Evolutionary conservation across 352 stramenopile genomes (phyloP), one percentile per base, ranked within the genome.

Genomic region (Phytopythium oedochilum): DNA sequence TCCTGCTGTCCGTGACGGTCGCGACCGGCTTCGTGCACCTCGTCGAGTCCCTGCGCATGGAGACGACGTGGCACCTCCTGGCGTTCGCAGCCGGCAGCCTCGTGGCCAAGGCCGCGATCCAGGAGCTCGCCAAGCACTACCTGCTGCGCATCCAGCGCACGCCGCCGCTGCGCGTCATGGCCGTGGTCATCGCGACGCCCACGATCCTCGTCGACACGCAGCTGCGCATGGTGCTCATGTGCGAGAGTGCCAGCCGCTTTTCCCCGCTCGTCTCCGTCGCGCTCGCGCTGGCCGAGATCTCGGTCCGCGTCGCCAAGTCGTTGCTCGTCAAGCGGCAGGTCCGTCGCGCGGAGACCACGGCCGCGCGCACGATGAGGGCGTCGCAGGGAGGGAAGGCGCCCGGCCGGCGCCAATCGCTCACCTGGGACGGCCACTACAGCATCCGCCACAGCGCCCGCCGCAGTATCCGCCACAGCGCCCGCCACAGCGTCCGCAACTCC

Each of bases 141-240:
- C 54, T 70, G 8, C 38, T 38, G 18, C 64, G 20, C 5, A 44
- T 53, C n/a, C 57, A 59, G 32, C 40, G 43, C 5, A 66, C 59
- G 0, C 53, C 59, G 15, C 56, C 54, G 0, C 28, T 67, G 10
- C 63, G 59, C 10, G 59, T 55, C 22, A 71, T 71, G 59, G 59
- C 63, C 18, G 57, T 71, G 42, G 57, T 71, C 12, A 47, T 71
- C 18, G 60, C 55, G 14, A 60, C 55, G 5, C 63, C 60, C 5
- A 71, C 60, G 15, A 62, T 71, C 46, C 53, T 71, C 26, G 52
- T 71, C 36, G 60, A 71, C 32, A 64, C 55, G n/a, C 60, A 71
- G 43, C 25, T 71, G 17, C 63, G 63, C 25, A 67, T 59, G 3
- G 59, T 63, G 22, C 53, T 70, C 25, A 35, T 70, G 17, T 66